phyloP scores from a whole-genome alignment of 2,329 filamentous ascomycete genomes.

The Fusarium sacchari region DNA sequence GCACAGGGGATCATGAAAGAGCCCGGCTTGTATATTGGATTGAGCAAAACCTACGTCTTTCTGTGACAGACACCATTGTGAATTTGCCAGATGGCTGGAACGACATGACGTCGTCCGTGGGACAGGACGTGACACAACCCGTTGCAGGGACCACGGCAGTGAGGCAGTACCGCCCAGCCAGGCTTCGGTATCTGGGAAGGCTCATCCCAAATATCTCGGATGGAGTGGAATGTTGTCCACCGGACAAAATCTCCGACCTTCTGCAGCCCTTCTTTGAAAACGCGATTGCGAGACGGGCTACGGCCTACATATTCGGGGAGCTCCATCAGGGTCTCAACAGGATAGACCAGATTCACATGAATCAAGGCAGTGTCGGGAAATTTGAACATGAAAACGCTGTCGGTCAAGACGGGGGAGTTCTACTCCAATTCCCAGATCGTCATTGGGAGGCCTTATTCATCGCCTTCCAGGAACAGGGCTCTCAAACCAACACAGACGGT shows the following conservation, averaged over 20 bases:
- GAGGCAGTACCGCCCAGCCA: background rate
- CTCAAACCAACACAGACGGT: background rate
- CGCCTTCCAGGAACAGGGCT: background rate
- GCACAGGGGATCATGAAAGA: background rate
- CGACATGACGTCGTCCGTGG: background rate
- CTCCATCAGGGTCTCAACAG: background rate
- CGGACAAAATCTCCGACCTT: background rate
- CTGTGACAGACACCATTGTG: no score
- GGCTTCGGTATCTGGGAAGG: no score
- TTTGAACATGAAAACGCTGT: background rate
- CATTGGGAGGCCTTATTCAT: background rate
- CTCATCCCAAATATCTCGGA: no score
- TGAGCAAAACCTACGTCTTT: background rate
- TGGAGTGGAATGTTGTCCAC: background rate
- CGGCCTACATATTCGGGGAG: background rate
- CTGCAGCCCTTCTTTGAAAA: background rate
- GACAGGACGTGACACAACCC: no score
- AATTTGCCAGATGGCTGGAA: background rate
- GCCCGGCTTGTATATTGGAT: background rate
- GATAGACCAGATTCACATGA: background rate
- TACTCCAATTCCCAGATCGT: background rate
- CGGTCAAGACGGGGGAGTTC: background rate
- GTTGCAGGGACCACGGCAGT: no score
- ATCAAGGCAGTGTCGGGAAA: background rate
- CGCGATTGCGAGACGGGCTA: background rate